Evolutionary conservation across 768 basidiomycete species (phyloP), one percentile per base, ranked within the genome.

Genomic region (Leucogyrophana mollusca): DNA sequence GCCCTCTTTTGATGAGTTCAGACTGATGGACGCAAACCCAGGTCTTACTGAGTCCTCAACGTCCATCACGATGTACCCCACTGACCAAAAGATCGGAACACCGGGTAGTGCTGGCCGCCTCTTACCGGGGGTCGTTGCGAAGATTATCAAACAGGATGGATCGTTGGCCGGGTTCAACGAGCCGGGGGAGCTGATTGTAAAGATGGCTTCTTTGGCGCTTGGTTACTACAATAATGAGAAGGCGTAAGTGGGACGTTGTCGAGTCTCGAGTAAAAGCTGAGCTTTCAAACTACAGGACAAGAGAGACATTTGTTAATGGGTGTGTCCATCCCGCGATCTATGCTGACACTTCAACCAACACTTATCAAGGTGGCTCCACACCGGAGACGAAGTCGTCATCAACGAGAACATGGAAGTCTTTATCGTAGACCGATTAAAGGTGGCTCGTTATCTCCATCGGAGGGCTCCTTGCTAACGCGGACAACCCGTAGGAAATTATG

Each of bases 11-110:
- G 14, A 30, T 48, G 36, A 36, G 24, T 20, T 20, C 20, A 20
- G 17, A 27, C 6, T 41, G 17, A 27, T 39, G 7, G 3, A 27
- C 18, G 37, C 13, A 38, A 21, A 17, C 20, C 3, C 40, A 86
- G 84, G 85, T 4, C 76, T 84, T 78, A 87, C 86, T 0, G 86
- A 88, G 57, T 73, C 78, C 0, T 72, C 73, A 46, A 80, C 82
- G 0, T 71, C 76, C 7, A 69, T 76, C 6, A 60, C 72, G 11
- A 73, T 80, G 66, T 77, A 74, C 61, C 64, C 77, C 13, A 65
- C 76, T 5, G 68, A 71, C 3, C 56, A 65, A 24, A 77, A 74
- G 47, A 60, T 78, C 17, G 81, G 80, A 5, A 64, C 71, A 3
- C 73, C 76, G 3, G 85, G 84, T 20, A 73, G 82, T 40, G 66